Evolutionary conservation across 345 rosid genomes (phyloP).

Genomic region (Firmiana major): DNA sequence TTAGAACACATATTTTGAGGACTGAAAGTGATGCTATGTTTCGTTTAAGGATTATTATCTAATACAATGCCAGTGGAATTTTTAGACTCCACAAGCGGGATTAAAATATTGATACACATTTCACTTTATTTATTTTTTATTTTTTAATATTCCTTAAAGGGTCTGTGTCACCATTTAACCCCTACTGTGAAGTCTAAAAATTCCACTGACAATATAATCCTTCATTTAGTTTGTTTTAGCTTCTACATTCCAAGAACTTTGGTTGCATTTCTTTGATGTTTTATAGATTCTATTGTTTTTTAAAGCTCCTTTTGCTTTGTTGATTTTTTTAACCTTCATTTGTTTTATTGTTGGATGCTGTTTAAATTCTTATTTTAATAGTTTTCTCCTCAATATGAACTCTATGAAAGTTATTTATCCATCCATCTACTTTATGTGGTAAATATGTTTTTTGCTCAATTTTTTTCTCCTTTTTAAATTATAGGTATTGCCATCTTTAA

Average conservation of each 20-base stretch:
- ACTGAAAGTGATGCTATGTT: neutral
- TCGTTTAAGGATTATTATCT: neutral
- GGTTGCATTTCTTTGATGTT: neutral
- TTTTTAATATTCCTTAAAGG: too few relatives aligned
- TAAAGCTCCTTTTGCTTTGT: neutral
- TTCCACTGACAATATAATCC: too few relatives aligned
- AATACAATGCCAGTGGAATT: too few relatives aligned
- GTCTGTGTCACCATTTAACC: too few relatives aligned
- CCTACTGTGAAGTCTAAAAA: too few relatives aligned
- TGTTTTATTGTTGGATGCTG: neutral
- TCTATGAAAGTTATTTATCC: neutral
- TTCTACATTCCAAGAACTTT: neutral
- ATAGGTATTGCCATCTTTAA: conserved; percentile 66
- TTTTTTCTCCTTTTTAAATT: neutral
- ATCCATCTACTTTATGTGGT: neutral
- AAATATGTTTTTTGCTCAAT: neutral
- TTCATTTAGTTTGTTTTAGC: neutral
- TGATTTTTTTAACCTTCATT: neutral
- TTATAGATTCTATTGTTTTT: neutral
- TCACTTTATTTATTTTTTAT: too few relatives aligned
- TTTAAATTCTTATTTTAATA: neutral
- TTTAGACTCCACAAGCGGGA: too few relatives aligned
- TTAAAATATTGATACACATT: too few relatives aligned
- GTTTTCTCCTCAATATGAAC: neutral
- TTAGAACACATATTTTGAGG: neutral